These are phyloP conservation scores for Backusella sp. DNA, from an alignment of 192 early-diverging fungal genomes.

Conservation along the genomic window DNA sequence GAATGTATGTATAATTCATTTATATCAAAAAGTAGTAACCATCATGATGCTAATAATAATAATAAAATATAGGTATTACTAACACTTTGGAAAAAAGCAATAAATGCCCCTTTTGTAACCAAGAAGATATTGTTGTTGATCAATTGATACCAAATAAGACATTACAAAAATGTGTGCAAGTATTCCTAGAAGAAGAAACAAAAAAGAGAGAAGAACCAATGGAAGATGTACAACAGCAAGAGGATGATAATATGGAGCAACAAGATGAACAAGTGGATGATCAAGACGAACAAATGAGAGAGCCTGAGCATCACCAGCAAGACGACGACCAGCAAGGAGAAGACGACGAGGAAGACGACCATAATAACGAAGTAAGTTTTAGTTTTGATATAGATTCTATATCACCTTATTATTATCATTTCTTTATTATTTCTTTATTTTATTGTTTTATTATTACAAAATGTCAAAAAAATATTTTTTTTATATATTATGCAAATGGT, in stretches of 20 bases:
- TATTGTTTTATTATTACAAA: neutral
- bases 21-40: neutral
- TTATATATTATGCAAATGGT: neutral
- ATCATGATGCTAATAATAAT: neutral
- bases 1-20: slow-evolving; percentile 62
- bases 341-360: neutral
- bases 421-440: neutral
- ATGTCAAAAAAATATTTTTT: neutral
- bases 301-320: neutral
- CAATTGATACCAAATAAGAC: slow-evolving; percentile 30
- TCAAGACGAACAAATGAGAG: neutral
- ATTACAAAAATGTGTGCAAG: slow-evolving; percentile 19
- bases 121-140: slow-evolving; percentile 8
- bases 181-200: slow-evolving; percentile 21
- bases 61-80: slow-evolving; percentile 19
- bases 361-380: slow-evolving; percentile 2
- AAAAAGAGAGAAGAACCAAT: slow-evolving; percentile 6
- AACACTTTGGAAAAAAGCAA: slow-evolving; percentile 15
- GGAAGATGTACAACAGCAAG: neutral
- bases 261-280: neutral
- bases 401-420: neutral
- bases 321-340: neutral
- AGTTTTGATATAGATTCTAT: neutral
- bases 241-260: neutral
- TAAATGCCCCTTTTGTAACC: slow-evolving; percentile 23